phyloP scores from a whole-genome alignment of 164 flowering plant genomes.

The Liriodendron chinense region DNA sequence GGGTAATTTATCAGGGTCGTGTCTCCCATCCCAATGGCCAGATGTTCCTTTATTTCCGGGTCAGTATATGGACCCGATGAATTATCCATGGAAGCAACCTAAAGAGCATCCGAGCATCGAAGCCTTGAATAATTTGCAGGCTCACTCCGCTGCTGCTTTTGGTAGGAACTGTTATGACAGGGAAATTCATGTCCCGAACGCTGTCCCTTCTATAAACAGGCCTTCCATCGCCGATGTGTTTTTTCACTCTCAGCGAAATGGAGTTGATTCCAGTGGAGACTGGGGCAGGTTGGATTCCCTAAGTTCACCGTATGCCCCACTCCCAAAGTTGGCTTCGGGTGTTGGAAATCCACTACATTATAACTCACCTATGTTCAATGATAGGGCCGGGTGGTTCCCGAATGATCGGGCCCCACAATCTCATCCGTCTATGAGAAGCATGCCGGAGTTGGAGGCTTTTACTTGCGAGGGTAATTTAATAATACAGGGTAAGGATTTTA shows the following conservation, averaged over 20 bases:
- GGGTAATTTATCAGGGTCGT: constrained; percentile 17
- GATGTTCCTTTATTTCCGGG: constrained; percentile 8
- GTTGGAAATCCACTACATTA: constrained; percentile 11
- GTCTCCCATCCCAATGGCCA: constrained; percentile 6
- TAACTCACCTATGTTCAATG: constrained; percentile 19
- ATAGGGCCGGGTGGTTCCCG: constrained; percentile 15
- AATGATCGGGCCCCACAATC: constrained; percentile 18
- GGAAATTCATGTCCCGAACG: constrained; percentile 10
- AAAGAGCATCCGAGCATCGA: constrained; percentile 16
- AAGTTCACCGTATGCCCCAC: constrained; percentile 19
- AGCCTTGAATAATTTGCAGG: constrained; percentile 6
- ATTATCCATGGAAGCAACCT: constrained; percentile 9
- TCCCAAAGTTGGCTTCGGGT: constrained; percentile 7
- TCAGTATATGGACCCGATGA: constrained; percentile 4
- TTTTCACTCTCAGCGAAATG: constrained; percentile 10
- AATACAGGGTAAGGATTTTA: constrained; percentile 34
- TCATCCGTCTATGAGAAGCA: constrained; percentile 7
- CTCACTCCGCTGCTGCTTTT: neutral
- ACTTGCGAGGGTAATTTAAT: constrained; percentile 47
- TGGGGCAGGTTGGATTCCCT: constrained; percentile 8
- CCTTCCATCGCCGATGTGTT: constrained; percentile 20
- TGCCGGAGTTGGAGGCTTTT: constrained; percentile 22
- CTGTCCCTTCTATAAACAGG: constrained; percentile 14
- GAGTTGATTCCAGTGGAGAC: constrained; percentile 15
- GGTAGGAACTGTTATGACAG: constrained; percentile 10